phyloP scores from a whole-genome alignment of 495 filamentous ascomycete genomes.

The Pseudoneurospora amorphoporcata region DNA sequence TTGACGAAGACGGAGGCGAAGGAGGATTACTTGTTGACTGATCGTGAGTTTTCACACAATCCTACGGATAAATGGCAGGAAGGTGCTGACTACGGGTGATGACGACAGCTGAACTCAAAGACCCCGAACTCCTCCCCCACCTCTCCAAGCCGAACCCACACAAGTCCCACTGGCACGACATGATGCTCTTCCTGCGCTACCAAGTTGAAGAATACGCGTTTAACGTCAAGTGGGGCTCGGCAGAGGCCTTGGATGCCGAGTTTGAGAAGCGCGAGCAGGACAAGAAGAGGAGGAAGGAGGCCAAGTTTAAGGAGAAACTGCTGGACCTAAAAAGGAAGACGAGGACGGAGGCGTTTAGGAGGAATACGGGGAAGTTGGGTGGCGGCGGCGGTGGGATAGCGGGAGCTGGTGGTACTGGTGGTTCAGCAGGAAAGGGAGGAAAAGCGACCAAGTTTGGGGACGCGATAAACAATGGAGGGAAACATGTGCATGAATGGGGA shows the following conservation, averaged over 20 bases:
- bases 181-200: constrained; percentile 92
- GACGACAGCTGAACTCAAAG: constrained; percentile 64
- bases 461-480: constrained; percentile 49
- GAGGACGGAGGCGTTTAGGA: constrained; percentile 77
- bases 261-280: constrained; percentile 70
- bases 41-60: constrained; percentile 48
- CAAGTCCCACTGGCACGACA: constrained; percentile 91
- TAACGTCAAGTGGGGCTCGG: constrained; percentile 69
- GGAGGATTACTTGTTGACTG: constrained; percentile 92
- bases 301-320: constrained; percentile 81
- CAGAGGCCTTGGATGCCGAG: constrained; percentile 79
- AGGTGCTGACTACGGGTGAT: neutral
- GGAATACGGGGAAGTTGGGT: constrained; percentile 38
- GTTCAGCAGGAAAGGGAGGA: constrained; percentile 15
- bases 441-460: constrained; percentile 69
- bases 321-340: constrained; percentile 88
- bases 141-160: constrained; percentile 87
- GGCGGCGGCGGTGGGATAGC: constrained; percentile 9
- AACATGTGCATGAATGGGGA: constrained; percentile 93
- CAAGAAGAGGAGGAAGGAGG: constrained; percentile 81
- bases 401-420: neutral
- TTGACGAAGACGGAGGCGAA: constrained; percentile 93
- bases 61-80: no score
- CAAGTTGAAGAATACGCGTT: constrained; percentile 93
- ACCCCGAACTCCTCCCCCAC: constrained; percentile 77